Conservation (phyloP, 306 rosid genomes). For the Corylus heterophylla region DNA sequence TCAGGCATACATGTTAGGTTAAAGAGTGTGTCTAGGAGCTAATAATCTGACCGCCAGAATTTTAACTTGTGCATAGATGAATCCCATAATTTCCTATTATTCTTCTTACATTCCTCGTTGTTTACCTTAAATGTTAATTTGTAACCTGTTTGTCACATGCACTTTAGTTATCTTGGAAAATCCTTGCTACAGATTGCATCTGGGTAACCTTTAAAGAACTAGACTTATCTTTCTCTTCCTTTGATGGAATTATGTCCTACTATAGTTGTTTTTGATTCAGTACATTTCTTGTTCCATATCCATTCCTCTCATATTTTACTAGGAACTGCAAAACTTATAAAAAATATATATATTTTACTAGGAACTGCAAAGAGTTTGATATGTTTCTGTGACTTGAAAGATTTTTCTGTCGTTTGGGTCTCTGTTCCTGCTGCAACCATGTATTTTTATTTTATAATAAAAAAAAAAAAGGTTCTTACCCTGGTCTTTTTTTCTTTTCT, state of each 20-base stretch:
- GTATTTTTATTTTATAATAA: neutral
- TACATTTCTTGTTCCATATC: neutral
- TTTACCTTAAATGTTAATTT: neutral
- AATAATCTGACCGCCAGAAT: neutral
- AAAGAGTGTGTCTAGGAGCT: neutral
- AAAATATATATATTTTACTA: neutral
- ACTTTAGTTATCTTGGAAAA: neutral
- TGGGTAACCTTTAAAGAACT: neutral
- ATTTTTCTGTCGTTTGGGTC: neutral
- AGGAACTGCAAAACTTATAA: neutral
- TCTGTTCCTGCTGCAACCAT: neutral
- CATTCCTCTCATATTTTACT: neutral
- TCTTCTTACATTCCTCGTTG: neutral
- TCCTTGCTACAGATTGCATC: conserved; percentile 3
- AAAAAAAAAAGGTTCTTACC: neutral
- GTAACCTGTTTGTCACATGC: neutral
- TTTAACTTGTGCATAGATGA: neutral
- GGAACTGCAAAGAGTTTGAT: neutral
- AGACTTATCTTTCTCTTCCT: neutral
- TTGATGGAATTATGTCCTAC: neutral
- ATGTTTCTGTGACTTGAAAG: neutral
- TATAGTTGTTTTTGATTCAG: neutral
- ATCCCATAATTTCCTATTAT: neutral
- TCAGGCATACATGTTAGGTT: neutral
- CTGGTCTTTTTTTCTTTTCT: neutral